Base-by-base conservation (phyloP, 139 green algal genomes). In the Nannochloris sp. region DNA sequence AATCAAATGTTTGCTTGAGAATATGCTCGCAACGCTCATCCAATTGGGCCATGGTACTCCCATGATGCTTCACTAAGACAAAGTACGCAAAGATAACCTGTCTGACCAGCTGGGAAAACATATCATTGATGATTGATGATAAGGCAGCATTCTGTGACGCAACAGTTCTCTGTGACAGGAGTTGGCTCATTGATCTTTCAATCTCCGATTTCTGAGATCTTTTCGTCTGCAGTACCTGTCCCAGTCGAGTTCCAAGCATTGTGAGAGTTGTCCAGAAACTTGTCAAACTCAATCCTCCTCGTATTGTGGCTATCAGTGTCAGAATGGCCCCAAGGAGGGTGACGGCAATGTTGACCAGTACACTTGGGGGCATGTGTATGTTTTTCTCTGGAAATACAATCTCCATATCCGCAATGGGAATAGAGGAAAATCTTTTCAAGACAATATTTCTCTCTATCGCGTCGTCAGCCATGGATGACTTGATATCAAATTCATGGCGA, bases 311-410 rank as follows among this genome's bases (percentile, higher is more conserved):
- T 11, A 68, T 21, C 44, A 68, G 5, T 31, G 40, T 53, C 0
- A 55, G 12, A 19, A 68, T 12, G 15, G 11, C 19, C 7, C 11
- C 18, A 7, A 68, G 2, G 1, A 43, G 15, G 0, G 61, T 63
- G 48, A 68, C 44, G 48, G 21, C 44, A n/a, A 68, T 44, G 12
- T 57, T 43, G 10, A 68, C 19, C 16, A 60, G 24, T 18, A 60
- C 44, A 3, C 24, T n/a, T 46, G 61, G 61, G 5, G 61, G 61
- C 19, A 68, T 44, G 5, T 55, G 23, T 11, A 66, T 57, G 14
- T 48, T 61, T 69, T 88, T 91, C 48, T 89, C 83, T 0, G 86
- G 86, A 68, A 93, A 85, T 12, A 93, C 72, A 60, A 93, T 78
- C 72, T 93, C 86, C 2, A 84, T 34, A 65, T 93, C 86, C 4